Percentiles rank a stretch among this genome's conserved stretches.
Conservation (phyloP, 106 monocot species). For the Dendrobium huoshanense region DNA sequence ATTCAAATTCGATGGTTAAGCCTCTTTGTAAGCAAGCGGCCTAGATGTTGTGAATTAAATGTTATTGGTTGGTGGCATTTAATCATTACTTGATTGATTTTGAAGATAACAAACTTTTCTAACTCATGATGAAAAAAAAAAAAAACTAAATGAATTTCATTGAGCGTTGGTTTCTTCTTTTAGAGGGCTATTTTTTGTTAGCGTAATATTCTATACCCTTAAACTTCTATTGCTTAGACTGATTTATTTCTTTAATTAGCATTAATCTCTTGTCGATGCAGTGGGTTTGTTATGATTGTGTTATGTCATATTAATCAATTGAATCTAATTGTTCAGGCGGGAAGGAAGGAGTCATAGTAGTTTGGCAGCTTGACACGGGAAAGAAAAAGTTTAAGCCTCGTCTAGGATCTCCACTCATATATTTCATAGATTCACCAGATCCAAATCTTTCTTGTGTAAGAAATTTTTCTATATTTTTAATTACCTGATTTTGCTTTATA, state of each 20-base stretch:
- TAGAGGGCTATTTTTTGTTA: not conserved
- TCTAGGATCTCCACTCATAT: slow-evolving; percentile 73
- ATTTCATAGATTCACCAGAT: slow-evolving; percentile 62
- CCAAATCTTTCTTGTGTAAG: slow-evolving; percentile 88
- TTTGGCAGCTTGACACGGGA: slow-evolving; percentile 95
- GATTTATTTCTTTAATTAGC: not conserved
- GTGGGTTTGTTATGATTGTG: not conserved
- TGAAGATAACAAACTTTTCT: not conserved
- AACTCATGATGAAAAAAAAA: not conserved
- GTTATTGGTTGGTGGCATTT: not conserved
- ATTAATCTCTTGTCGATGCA: not conserved
- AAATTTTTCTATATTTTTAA: not conserved
- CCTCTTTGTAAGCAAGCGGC: not conserved
- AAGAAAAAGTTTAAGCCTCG: slow-evolving; percentile 83
- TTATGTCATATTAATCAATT: not conserved
- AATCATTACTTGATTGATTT: not conserved
- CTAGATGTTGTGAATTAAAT: not conserved
- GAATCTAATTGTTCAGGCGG: slow-evolving; percentile 40
- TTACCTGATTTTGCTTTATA: not conserved
- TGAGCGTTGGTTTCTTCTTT: not conserved
- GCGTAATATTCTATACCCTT: not conserved
- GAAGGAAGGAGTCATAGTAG: slow-evolving; percentile 90
- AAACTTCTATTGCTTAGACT: not conserved
- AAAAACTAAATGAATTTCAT: not conserved
- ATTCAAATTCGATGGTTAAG: not conserved